Evolutionary conservation across 768 basidiomycete genomes (phyloP).

Genomic region (Hysterangium stoloniferum): DNA sequence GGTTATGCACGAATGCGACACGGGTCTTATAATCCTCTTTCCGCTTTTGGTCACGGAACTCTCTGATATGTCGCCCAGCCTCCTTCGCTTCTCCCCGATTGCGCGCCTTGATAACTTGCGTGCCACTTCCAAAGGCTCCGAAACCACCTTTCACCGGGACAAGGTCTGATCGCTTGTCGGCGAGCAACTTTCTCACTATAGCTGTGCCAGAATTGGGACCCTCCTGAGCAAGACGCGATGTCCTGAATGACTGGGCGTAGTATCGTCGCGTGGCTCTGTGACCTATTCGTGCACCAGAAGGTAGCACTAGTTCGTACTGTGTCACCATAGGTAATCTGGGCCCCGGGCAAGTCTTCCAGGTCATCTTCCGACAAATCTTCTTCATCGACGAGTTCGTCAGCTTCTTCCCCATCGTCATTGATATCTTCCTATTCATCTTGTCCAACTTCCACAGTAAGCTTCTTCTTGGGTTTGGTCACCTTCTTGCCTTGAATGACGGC

Average conservation of each 20-base stretch:
- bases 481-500: conserved; percentile 19
- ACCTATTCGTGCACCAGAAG: conserved; percentile 87
- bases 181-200: conserved; percentile 67
- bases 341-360: conserved; percentile 34
- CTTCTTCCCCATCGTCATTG: conserved; percentile 20
- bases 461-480: conserved; percentile 14
- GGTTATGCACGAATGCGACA: conserved; percentile 72
- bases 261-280: conserved; percentile 83
- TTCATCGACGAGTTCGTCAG: conserved; percentile 26
- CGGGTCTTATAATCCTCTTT: conserved; percentile 81
- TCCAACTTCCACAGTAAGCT: conserved; percentile 30
- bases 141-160: conserved; percentile 81
- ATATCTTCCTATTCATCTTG: conserved; percentile 24
- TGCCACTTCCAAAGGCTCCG: conserved; percentile 78
- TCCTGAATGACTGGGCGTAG: conserved; percentile 73
- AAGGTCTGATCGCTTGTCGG: conserved; percentile 77
- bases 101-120: conserved; percentile 78
- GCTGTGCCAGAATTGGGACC: conserved; percentile 69
- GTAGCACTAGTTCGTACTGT: conserved; percentile 86
- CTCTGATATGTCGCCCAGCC: conserved; percentile 78
- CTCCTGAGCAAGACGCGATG: conserved; percentile 33
- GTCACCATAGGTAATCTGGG: conserved; percentile 68
- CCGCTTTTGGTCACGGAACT: conserved; percentile 73
- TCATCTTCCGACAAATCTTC: conserved; percentile 20
- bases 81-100: conserved; percentile 94